Evolutionary conservation across 2,329 filamentous ascomycete genomes (phyloP), one percentile per base, ranked within the genome.

Genomic region (Alternaria brassicicola): DNA sequence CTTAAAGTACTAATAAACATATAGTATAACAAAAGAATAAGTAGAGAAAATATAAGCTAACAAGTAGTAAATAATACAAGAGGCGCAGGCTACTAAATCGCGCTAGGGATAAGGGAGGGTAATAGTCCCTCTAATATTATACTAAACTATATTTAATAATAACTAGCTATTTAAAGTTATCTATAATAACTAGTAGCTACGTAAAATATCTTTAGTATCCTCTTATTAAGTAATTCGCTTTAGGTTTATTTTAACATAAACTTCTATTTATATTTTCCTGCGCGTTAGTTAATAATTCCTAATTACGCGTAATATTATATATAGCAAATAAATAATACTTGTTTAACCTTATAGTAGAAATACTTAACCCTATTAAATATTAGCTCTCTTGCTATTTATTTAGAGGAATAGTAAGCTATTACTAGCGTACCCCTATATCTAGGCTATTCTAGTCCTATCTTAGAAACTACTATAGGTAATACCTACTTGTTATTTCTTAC

Each of bases 1-100:
- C 12, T 46, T 46, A 15, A 46, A 46, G 42, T 46, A 46, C 42
- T 46, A 46, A 46, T 23, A 15, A 46, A 46, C 42, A 46, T 46
- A 46, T 15, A 46, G 42, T 3, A 26, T 6, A 10, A 46, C 3
- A 10, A 30, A 28, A 46, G 42, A 46, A 46, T 6, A 46, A 28
- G 19, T 9, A 46, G 42, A 45, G 19, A 45, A 45, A 23, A 46
- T 46, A 7, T 21, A 46, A 46, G 42, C 42, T 7, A 7, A 30
- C 6, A 7, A 30, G 28, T 7, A 6, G 28, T 7, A 15, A 46
- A 15, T 46, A 8, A 46, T 46, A 23, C 42, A 46, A 23, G 42
- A 46, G 42, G 19, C 19, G 42, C 42, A 46, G 42, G 42, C 42
- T 6, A 8, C 42, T n/a, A 46, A 46, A 46, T 8, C 19, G 42